Evolutionary conservation across 83 land plant genomes (phyloP).

Genomic region (Picea abies): DNA sequence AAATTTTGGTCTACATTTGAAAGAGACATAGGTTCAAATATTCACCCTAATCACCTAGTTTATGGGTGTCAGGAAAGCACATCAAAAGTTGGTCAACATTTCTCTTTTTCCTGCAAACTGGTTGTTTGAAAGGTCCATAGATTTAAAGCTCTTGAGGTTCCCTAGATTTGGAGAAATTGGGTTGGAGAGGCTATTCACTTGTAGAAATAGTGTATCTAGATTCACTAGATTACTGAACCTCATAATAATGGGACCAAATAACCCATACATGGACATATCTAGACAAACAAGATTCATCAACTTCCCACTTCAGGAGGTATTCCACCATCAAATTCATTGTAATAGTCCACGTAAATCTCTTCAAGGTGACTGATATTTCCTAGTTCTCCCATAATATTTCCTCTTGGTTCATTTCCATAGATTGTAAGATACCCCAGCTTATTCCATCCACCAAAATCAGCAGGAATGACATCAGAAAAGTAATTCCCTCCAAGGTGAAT

Average conservation of each 20-base stretch:
- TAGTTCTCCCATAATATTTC: too few relatives aligned
- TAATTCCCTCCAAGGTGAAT: conserved; percentile 59
- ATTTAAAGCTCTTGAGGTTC: conserved; percentile 15
- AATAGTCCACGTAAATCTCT: too few relatives aligned
- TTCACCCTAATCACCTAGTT: too few relatives aligned
- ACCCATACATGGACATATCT: conserved; percentile 43
- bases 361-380: too few relatives aligned
- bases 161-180: conserved; percentile 48
- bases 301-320: conserved; percentile 15
- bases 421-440: conserved; percentile 38
- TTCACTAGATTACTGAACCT: too few relatives aligned
- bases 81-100: conserved; percentile 35
- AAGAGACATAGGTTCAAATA: too few relatives aligned
- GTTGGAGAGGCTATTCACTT: conserved; percentile 39
- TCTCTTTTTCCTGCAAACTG: conserved; percentile 26
- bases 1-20: too few relatives aligned
- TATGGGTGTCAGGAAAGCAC: too few relatives aligned
- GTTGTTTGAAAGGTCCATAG: neutral
- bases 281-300: conserved; percentile 46
- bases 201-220: too few relatives aligned
- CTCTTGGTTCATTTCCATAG: conserved; percentile 32
- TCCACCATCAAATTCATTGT: too few relatives aligned
- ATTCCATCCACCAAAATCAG: conserved; percentile 23
- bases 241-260: conserved; percentile 56
- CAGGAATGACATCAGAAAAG: conserved; percentile 50